Conservation (phyloP, 345 rosid genomes). For the Gossypium turneri region DNA sequence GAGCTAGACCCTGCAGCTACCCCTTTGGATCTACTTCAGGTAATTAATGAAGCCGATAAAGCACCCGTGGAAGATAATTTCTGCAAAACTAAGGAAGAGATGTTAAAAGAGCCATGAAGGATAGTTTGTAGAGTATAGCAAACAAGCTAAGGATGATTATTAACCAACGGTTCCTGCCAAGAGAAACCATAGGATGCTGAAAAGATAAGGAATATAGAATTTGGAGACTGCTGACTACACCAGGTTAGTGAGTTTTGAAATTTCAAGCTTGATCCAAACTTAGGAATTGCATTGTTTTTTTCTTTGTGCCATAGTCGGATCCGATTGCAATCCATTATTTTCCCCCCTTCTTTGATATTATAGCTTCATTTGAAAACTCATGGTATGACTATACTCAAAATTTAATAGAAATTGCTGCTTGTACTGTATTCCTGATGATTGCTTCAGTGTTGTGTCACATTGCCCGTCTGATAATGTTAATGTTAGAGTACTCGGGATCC, state of each 20-base stretch:
- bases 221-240: conserved; percentile 15
- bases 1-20: conserved; percentile 96
- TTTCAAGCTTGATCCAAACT: conserved; percentile 23
- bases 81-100: conserved; percentile 14
- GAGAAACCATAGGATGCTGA: conserved; percentile 17
- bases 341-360: neutral
- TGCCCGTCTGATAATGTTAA: neutral
- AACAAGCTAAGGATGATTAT: neutral
- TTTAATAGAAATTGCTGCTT: conserved; percentile 17
- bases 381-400: conserved; percentile 21
- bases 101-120: conserved; percentile 5
- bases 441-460: neutral
- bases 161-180: conserved; percentile 4
- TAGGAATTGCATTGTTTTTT: conserved; percentile 23
- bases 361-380: conserved; percentile 19
- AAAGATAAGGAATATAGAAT: conserved; percentile 10
- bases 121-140: conserved; percentile 11
- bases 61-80: conserved; percentile 15
- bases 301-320: conserved; percentile 25
- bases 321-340: conserved; percentile 14
- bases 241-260: conserved; percentile 22
- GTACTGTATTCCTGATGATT: neutral
- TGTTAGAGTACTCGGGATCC: too few relatives aligned
- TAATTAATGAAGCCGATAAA: conserved; percentile 22
- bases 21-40: conserved; percentile 58